These are phyloP conservation scores for Rhodosorus marinus DNA, from an alignment of 23 red algal genomes.

Conservation along the genomic window DNA sequence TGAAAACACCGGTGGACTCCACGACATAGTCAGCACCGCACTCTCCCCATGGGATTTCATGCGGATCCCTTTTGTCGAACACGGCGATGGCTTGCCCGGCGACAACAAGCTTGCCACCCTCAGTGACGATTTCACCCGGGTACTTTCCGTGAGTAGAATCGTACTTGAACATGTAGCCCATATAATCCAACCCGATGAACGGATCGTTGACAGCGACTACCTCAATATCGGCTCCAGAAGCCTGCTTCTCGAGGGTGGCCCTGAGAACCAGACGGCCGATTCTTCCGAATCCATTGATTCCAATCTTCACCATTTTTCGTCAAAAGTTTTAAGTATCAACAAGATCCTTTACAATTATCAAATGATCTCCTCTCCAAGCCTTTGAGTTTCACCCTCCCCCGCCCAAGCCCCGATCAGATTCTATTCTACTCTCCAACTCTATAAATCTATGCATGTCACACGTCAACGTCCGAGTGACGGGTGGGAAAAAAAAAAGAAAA, in stretches of 20 bases:
- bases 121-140: conserved; percentile 28
- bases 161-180: conserved; percentile 99
- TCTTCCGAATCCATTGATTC: conserved; percentile 83
- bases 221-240: too few species aligned
- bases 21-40: conserved; percentile 91
- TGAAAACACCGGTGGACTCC: conserved; percentile 98
- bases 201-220: conserved; percentile 98
- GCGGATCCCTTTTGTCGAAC: conserved; percentile 66
- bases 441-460: too few species aligned
- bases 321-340: too few species aligned
- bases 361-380: too few species aligned
- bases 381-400: too few species aligned
- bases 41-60: conserved; percentile 78
- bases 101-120: conserved; percentile 76
- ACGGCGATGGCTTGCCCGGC: conserved; percentile 60
- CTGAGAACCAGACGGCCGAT: conserved; percentile 92
- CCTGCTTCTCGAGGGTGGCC: conserved; percentile 82
- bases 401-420: too few species aligned
- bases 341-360: too few species aligned
- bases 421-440: too few species aligned
- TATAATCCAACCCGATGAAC: conserved; percentile 93
- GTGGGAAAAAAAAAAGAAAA: too few species aligned
- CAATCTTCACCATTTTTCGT: conserved; percentile 23
- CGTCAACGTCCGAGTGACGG: too few species aligned
- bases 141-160: conserved; percentile 91